Base-by-base conservation (phyloP, 768 basidiomycete genomes). In the Hypholoma fasciculare region DNA sequence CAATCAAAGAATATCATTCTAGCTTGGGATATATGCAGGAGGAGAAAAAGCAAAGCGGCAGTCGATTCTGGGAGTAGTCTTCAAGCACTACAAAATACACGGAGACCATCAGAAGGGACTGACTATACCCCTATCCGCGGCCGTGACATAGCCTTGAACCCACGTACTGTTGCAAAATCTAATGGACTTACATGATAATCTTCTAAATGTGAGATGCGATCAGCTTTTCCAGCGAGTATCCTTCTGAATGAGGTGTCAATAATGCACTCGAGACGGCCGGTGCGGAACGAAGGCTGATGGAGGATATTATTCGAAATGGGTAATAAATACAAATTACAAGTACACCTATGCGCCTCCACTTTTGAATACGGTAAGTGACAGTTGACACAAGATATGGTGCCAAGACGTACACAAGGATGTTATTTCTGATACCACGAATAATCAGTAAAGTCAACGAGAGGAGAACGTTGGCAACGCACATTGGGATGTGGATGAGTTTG, bases 401-500 rank as follows among this genome's bases (percentile, higher is more conserved):
- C 53, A 37, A 23, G 27, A 93, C 95, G 68, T 84, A 97, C 95
- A 97, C 95, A 61, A 97, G 85, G 66, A 97, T 97, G 73, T 97
- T 96, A 78, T 96, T 97, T 84, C 94, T 96, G 42, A 20, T 37
- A 19, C 44, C 7, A 49, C 65, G 65, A 69, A 52, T 65, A 60
- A 56, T 59, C 64, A 68, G 70, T 64, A 61, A 47, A 46, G 37
- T 17, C 48, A 37, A 23, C 42, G 16, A 16, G 6, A 37, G 27
- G 13, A 51, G 8, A 46, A 46, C 12, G 50, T 50, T n/a, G 19
- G 39, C 53, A 16, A 86, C 95, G 78, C 65, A 96, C 95, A 97
- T 96, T 67, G 96, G 95, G 74, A 96, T 97, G 76, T 98, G 95
- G 66, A 98, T 95, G 63, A 98, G 87, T 76, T 98, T 98, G 64